These are phyloP conservation scores for Fusarium udum DNA, from an alignment of 2,329 filamentous ascomycete species.

Conservation along the genomic window DNA sequence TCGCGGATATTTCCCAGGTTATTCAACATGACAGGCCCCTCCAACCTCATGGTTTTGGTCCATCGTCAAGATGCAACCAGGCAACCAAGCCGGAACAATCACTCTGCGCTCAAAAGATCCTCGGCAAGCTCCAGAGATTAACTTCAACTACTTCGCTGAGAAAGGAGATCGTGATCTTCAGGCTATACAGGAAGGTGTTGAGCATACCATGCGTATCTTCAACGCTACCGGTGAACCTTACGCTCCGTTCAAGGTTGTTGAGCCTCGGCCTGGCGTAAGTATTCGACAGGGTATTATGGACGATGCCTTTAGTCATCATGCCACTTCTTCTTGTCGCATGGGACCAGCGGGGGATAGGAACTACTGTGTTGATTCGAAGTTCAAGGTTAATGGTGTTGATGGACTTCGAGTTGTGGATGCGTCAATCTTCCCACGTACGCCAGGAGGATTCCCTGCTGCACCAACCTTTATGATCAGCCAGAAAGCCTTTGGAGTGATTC, in stretches of 20 bases:
- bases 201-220: slow-evolving; percentile 39
- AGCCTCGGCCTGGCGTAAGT: slow-evolving; percentile 54
- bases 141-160: slow-evolving; percentile 66
- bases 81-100: slow-evolving; percentile 70
- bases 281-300: slow-evolving; percentile 58
- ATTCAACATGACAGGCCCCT: slow-evolving; percentile 46
- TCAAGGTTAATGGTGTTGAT: slow-evolving; percentile 63
- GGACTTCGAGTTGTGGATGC: slow-evolving; percentile 69
- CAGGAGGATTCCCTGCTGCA: slow-evolving; percentile 22
- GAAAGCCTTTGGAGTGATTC: slow-evolving; percentile 12
- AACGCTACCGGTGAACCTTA: slow-evolving; percentile 40
- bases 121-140: slow-evolving; percentile 68
- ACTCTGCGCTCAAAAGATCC: slow-evolving; percentile 68
- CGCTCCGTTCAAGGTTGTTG: slow-evolving; percentile 17
- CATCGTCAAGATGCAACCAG: slow-evolving; percentile 67
- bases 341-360: slow-evolving; percentile 60
- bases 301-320: slow-evolving; percentile 67
- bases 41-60: slow-evolving; percentile 34
- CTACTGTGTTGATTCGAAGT: slow-evolving; percentile 65
- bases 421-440: slow-evolving; percentile 57
- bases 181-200: slow-evolving; percentile 28
- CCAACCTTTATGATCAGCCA: slow-evolving; percentile 30
- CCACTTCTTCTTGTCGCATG: slow-evolving; percentile 64
- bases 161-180: slow-evolving; percentile 13
- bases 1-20: slow-evolving; percentile 44